Evolutionary conservation across 192 early-diverging fungal species (phyloP), one percentile per base, ranked within the genome.

Genomic region (Umbelopsis sp.): DNA sequence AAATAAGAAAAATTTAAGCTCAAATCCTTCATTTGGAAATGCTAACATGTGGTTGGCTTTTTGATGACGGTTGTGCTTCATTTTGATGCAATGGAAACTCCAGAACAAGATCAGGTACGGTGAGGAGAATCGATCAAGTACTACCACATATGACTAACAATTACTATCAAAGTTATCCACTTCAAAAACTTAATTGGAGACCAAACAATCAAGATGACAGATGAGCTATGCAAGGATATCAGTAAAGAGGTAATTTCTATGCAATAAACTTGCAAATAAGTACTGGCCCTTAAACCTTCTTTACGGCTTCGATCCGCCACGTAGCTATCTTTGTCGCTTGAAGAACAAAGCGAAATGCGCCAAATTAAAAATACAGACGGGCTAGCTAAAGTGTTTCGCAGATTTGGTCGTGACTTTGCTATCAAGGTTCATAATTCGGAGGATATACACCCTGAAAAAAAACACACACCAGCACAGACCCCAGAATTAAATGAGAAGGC

Each of bases 391-490:
- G 64, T 78, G n/a, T 74, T 78, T 22, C 65, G 73, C 9, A 48
- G 49, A 27, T 58, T 69, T 13, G 65, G 65, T 12, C 58, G 72
- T 13, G 73, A 78, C 7, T 74, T 71, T 64, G 67, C 77, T 22
- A 23, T 78, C 8, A 78, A 74, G 23, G 68, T 78, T 33, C 77
- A 78, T 52, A 78, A 73, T 13, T 71, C 69, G 13, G 55, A 69
- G n/a, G 49, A 71, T 22, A 22, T 68, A 13, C 69, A 66, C 50
- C 65, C 68, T 20, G 67, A 78, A 44, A 7, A 64, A 6, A 64
- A 25, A 61, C 8, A 11, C 7, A 0, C 52, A 27, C 11, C 45
- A 7, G 55, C 53, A 1, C 51, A 70, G 47, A 61, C 22, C 12
- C 52, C 37, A 37, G 69, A 74, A 27, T 2, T 51, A 18, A 46